Conservation (phyloP, 495 filamentous ascomycete species). For the Aspergillus sparsus region DNA sequence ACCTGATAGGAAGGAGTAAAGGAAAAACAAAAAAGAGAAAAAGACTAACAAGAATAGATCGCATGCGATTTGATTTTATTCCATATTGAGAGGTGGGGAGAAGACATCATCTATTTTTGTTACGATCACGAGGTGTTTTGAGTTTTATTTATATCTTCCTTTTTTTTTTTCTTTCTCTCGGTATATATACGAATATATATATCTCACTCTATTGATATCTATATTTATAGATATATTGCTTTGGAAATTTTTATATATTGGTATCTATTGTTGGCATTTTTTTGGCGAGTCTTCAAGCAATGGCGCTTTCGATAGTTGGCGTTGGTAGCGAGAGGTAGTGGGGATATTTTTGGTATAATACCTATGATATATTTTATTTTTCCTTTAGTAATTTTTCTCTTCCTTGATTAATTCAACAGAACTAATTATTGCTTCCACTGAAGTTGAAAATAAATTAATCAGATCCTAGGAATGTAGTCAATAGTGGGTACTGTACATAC, state of each 20-base stretch:
- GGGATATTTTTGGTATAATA: neutral
- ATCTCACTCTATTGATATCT: too few relatives aligned
- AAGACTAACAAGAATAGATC: slow-evolving; percentile 37
- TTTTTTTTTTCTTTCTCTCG: slow-evolving; percentile 2
- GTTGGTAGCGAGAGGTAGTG: neutral
- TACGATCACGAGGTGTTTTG: slow-evolving; percentile 1
- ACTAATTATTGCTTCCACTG: too few relatives aligned
- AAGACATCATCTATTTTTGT: neutral
- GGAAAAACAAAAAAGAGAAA: slow-evolving; percentile 19
- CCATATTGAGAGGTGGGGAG: slow-evolving; percentile 36
- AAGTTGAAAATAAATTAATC: too few relatives aligned
- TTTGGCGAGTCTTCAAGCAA: neutral
- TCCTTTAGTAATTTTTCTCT: neutral
- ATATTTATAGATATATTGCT: too few relatives aligned
- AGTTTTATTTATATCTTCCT: slow-evolving; percentile 2
- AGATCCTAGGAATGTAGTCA: too few relatives aligned
- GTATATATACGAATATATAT: neutral
- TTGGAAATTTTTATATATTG: too few relatives aligned
- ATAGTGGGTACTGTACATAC: too few relatives aligned
- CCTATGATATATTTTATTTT: neutral
- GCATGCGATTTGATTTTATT: slow-evolving; percentile 51
- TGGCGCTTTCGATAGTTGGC: neutral
- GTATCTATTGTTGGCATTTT: too few relatives aligned
- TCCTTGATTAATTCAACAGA: too few relatives aligned
- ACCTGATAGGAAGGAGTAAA: neutral